These are phyloP conservation scores for Polysphondylium violaceum DNA, from an alignment of 78 protist genomes.

Conservation along the genomic window DNA sequence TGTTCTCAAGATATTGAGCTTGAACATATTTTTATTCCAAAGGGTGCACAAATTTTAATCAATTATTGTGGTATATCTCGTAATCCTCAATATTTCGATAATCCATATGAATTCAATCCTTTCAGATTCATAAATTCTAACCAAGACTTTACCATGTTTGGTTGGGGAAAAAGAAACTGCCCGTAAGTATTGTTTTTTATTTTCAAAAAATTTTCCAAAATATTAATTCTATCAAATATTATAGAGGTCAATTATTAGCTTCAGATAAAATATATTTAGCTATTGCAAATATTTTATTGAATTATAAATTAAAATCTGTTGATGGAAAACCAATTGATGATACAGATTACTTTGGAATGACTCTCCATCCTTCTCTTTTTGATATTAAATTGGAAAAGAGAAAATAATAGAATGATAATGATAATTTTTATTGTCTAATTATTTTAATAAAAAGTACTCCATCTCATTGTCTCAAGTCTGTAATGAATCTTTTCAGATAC, in stretches of 20 bases:
- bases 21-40: constrained; percentile 8
- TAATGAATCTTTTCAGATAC: too few relatives aligned
- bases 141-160: constrained; percentile 1
- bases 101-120: constrained; percentile 10
- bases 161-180: constrained; percentile 3
- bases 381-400: constrained; percentile 9
- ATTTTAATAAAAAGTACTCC: too few relatives aligned
- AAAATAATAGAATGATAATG: not conserved
- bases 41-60: constrained; percentile 13
- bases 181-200: not conserved
- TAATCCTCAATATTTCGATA: not conserved
- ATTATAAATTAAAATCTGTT: not conserved
- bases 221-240: not conserved
- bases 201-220: not conserved
- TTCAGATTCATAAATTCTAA: not conserved
- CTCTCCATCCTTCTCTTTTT: constrained; percentile 23
- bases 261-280: not conserved
- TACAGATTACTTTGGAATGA: constrained; percentile 12
- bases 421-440: too few relatives aligned
- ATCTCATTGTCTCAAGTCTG: too few relatives aligned
- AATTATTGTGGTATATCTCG: not conserved
- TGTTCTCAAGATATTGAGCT: not conserved
- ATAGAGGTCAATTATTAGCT: not conserved
- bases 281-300: constrained; percentile 20
- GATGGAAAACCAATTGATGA: constrained; percentile 20